Percentiles rank a stretch among this genome's conserved stretches.
Conservation (phyloP, 2,329 filamentous ascomycete species). For the Microcera coccophila region DNA sequence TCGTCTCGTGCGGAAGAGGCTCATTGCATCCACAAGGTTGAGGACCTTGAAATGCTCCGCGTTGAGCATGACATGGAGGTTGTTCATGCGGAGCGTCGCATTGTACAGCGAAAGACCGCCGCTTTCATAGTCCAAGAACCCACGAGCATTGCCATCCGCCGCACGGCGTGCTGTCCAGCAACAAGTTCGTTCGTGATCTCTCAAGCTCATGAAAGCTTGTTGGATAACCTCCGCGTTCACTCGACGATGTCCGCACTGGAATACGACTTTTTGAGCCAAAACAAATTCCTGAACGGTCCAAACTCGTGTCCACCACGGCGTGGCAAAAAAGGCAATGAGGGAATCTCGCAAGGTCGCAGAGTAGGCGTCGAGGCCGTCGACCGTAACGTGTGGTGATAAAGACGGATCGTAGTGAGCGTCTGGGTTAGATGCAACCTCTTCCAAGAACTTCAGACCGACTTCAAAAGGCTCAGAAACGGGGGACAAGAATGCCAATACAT, state of each 20-base stretch:
- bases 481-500: constrained; percentile 7
- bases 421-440: constrained; percentile 1
- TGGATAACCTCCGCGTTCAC: no score
- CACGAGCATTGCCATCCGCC: constrained; percentile 2
- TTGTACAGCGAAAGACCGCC: constrained; percentile 5
- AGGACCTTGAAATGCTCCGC: neutral
- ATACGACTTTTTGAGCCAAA: no score
- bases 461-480: constrained; percentile 2
- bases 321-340: no score
- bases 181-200: constrained; percentile 5
- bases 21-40: constrained; percentile 1
- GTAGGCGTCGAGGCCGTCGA: neutral
- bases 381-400: constrained; percentile 2
- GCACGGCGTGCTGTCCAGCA: constrained; percentile 8
- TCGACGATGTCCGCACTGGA: no score
- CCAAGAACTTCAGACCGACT: constrained; percentile 2
- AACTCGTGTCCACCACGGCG: no score
- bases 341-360: constrained; percentile 5
- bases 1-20: constrained; percentile 6
- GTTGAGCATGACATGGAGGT: neutral
- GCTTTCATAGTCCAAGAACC: constrained; percentile 3
- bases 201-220: constrained; percentile 4
- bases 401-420: constrained; percentile 8
- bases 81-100: constrained; percentile 6
- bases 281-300: no score